A percentile compares a stretch with the other conserved stretches of the same genome.
Evolutionary conservation across 306 rosid genomes (phyloP).

Genomic region (Sophora flavescens): DNA sequence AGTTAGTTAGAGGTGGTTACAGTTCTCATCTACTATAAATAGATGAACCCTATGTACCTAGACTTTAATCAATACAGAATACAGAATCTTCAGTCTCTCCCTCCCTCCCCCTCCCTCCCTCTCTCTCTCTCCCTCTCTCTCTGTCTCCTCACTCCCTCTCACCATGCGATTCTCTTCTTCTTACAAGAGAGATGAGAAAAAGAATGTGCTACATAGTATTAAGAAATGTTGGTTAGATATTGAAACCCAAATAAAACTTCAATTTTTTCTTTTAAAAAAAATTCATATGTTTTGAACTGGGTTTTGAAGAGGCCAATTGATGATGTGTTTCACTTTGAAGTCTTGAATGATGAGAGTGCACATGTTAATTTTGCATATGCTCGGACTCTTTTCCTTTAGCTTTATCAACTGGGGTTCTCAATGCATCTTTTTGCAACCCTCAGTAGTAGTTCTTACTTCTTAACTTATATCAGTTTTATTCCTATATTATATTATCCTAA

Average conservation of each 20-base stretch:
- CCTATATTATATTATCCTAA: constrained; percentile 10
- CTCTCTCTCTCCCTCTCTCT: too few relatives aligned
- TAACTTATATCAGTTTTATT: constrained; percentile 29
- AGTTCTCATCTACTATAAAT: too few relatives aligned
- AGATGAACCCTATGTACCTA: too few relatives aligned
- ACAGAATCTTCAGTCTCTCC: too few relatives aligned
- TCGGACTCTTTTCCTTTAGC: constrained; percentile 21
- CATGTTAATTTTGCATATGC: constrained; percentile 26
- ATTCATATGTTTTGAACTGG: background rate
- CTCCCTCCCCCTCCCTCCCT: too few relatives aligned
- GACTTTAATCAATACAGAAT: too few relatives aligned
- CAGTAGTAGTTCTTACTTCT: constrained; percentile 1
- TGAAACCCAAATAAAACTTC: constrained; percentile 39
- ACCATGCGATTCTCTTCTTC: too few relatives aligned
- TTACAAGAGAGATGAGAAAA: too few relatives aligned
- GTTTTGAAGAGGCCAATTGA: constrained; percentile 28
- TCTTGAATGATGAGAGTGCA: background rate
- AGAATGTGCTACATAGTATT: constrained; percentile 19
- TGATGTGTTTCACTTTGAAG: constrained; percentile 17
- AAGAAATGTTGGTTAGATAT: constrained; percentile 25
- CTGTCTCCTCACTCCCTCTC: too few relatives aligned
- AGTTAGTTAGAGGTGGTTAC: too few relatives aligned
- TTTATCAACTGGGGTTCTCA: constrained; percentile 7
- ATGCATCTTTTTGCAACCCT: constrained; percentile 27
- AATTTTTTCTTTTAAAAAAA: background rate